Base-by-base conservation (phyloP, 2,329 filamentous ascomycete species). In the Fusarium hainanense region DNA sequence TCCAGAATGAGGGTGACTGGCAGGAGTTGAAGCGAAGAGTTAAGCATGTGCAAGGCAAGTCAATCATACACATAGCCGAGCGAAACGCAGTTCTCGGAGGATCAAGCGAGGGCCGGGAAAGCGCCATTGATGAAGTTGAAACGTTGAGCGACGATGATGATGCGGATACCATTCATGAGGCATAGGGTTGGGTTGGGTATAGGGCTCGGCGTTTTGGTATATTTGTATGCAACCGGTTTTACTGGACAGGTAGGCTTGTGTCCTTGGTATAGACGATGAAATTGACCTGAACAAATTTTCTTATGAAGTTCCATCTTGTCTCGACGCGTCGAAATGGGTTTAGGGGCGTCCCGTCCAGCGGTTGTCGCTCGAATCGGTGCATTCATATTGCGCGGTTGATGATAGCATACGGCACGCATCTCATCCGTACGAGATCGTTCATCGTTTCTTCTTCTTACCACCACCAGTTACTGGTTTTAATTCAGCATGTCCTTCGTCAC, bases 71-170 rank as follows among this genome's bases (percentile, higher is more conserved):
- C 73, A 89, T 98, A 28, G 89, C 93, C 28, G 90, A 93, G 57
- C 85, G 84, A 51, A 90, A 94, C 73, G 88, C 89, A 1, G 81
- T 87, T 42, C 76, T 83, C 5, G 82, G 86, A 60, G 85, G 86
- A 4, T 80, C 84, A 51, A 81, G 81, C 12, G 75, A 79, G 27
- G 93, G 92, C 70, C 84, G 93, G 57, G 88, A 89, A 34, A 89
- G 87, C 37, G 93, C 93, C 0, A 88, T 98, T 57, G 93, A 97
- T 70, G 94, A 97, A 75, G 95, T 99, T 6, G 93, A 98, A 78
- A 90, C 89, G 4, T 86, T 98, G 76, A 96, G 97, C 76, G 93
- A 96, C 74, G 88, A 90, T 47, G 85, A 90, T 48, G 85, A 90
- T 47, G 82, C 85, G 52, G 83, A 85, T 69, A 83, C 81, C 27